Evolutionary conservation across 495 filamentous ascomycete species (phyloP).

Genomic region (Penicillium cataractarum): DNA sequence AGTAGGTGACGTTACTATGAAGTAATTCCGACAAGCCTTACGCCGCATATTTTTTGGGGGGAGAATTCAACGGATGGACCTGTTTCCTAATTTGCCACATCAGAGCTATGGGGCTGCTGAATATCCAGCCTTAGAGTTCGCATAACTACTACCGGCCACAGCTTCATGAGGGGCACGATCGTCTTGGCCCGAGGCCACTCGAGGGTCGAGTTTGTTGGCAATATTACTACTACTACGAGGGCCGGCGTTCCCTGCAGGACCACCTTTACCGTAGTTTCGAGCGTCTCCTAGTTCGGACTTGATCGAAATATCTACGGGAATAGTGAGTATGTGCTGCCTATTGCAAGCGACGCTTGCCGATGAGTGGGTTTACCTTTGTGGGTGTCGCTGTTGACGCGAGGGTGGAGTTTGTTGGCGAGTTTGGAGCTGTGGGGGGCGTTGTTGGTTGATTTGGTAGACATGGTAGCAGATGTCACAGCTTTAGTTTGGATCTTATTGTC

Average conservation of each 20-base stretch:
- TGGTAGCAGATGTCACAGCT: not conserved
- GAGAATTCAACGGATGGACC: too few relatives aligned
- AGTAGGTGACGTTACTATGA: not conserved
- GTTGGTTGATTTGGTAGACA: not conserved
- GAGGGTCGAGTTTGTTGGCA: not conserved
- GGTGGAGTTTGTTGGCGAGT: not conserved
- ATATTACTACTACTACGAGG: not conserved
- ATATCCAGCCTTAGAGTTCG: not conserved
- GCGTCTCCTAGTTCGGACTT: not conserved
- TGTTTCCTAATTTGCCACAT: not conserved
- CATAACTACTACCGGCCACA: not conserved
- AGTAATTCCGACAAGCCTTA: not conserved
- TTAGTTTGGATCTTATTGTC: too few relatives aligned
- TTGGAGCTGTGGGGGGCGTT: not conserved
- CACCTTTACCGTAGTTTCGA: not conserved
- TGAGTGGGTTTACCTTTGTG: not conserved
- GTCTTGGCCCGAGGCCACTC: not conserved
- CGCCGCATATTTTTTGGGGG: too few relatives aligned
- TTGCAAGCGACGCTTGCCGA: not conserved
- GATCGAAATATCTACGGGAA: not conserved
- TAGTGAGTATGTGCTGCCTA: not conserved
- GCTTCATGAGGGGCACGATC: not conserved
- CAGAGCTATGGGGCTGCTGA: not conserved
- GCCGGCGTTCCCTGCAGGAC: not conserved
- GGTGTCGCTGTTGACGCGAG: not conserved